Evolutionary conservation across 352 stramenopile species (phyloP).

Genomic region (Phytopythium oedochilum): DNA sequence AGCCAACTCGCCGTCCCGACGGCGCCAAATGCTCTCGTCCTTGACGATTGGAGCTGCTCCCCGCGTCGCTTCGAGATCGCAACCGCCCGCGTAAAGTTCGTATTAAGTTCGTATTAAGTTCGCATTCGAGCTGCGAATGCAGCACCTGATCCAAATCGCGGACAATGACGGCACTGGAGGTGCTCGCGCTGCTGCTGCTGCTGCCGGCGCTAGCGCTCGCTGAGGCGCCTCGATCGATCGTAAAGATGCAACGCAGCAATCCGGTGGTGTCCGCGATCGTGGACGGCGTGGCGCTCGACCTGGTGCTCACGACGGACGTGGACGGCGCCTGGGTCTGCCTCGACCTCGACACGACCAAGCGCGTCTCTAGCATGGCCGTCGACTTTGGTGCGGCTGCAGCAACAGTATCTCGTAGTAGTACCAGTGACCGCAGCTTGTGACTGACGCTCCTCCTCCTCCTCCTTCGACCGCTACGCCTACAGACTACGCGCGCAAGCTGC

Average conservation of each 20-base stretch:
- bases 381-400: conserved; percentile 25
- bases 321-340: conserved; percentile 34
- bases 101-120: not conserved
- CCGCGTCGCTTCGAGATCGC: conserved; percentile 4
- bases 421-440: too few species aligned
- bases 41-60: too few species aligned
- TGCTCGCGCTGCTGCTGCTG: not conserved
- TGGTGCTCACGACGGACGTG: conserved; percentile 40
- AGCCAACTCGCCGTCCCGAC: too few species aligned
- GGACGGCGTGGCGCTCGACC: conserved; percentile 21
- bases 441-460: too few species aligned
- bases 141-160: too few species aligned
- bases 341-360: conserved; percentile 10
- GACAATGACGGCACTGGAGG: too few species aligned
- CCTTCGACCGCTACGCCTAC: too few species aligned
- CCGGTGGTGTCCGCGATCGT: conserved; percentile 29
- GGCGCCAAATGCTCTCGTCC: not conserved
- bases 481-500: conserved; percentile 55
- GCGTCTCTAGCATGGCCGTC: conserved; percentile 9
- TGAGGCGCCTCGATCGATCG: conserved; percentile 8
- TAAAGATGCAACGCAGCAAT: conserved; percentile 42
- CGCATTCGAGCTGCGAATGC: too few species aligned
- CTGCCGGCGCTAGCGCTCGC: not conserved
- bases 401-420: too few species aligned
- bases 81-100: not conserved